Evolutionary conservation across 2,329 filamentous ascomycete species (phyloP).

Genomic region (Ascosphaera aggregata): DNA sequence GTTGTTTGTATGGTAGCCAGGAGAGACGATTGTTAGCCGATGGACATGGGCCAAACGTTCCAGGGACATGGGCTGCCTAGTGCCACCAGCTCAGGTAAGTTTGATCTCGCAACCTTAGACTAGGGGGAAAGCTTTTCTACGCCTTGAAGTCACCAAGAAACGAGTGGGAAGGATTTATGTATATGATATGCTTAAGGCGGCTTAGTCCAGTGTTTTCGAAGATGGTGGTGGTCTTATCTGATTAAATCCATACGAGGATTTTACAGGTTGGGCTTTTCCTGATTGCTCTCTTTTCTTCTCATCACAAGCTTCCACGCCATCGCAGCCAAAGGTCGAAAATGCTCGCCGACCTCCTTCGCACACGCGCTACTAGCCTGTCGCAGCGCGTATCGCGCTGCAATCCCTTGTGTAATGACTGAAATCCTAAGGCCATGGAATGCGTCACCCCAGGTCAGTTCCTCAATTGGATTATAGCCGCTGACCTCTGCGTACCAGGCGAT

Average conservation of each 20-base stretch:
- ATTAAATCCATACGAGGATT: neutral
- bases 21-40: too few relatives aligned
- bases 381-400: conserved; percentile 64
- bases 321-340: conserved; percentile 49
- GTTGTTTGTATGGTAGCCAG: too few relatives aligned
- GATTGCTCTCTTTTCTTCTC: conserved; percentile 19
- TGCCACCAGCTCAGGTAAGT: too few relatives aligned
- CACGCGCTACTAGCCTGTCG: conserved; percentile 76
- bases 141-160: too few relatives aligned
- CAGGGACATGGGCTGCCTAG: too few relatives aligned
- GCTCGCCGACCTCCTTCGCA: conserved; percentile 47
- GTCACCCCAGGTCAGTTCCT: conserved; percentile 36
- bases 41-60: too few relatives aligned
- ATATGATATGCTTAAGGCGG: neutral
- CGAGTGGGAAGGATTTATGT: neutral
- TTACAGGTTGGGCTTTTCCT: conserved; percentile 22
- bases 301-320: conserved; percentile 54
- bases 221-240: neutral
- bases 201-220: neutral
- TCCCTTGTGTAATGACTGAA: conserved; percentile 57
- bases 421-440: conserved; percentile 37
- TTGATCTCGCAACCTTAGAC: too few relatives aligned
- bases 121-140: too few relatives aligned
- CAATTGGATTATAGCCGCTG: conserved; percentile 45
- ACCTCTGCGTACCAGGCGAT: conserved; percentile 42